phyloP scores from a whole-genome alignment of 2,329 filamentous ascomycete species.

The Escovopsis sp. region DNA sequence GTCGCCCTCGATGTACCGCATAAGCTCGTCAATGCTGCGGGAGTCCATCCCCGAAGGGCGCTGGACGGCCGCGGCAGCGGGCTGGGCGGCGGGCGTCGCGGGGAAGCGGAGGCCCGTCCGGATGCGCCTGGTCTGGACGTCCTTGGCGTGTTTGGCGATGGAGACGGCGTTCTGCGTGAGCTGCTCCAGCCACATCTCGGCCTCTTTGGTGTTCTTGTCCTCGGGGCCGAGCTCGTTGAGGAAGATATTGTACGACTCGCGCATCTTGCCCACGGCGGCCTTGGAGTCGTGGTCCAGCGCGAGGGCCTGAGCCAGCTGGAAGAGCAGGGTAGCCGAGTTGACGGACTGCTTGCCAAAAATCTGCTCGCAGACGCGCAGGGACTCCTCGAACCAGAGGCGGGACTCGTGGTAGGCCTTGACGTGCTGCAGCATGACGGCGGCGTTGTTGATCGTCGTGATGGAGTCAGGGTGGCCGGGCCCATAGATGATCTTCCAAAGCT shows the following conservation, averaged over 20 bases:
- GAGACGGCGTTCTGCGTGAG: conserved; percentile 89
- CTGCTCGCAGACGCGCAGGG: conserved; percentile 73
- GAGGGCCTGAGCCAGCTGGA: conserved; percentile 91
- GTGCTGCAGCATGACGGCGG: conserved; percentile 93
- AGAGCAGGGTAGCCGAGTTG: conserved; percentile 85
- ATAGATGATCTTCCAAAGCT: conserved; percentile 95
- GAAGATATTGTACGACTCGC: conserved; percentile 95
- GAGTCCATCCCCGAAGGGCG: conserved; percentile 42
- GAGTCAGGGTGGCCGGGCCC: conserved; percentile 88
- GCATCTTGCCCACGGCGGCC: conserved; percentile 81
- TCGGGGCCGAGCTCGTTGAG: conserved; percentile 69
- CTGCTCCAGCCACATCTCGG: conserved; percentile 90
- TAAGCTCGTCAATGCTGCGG: conserved; percentile 79
- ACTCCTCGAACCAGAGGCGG: conserved; percentile 90
- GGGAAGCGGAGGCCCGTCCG: conserved; percentile 56
- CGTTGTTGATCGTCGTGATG: conserved; percentile 97
- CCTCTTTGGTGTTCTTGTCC: conserved; percentile 96
- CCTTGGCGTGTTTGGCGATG: conserved; percentile 87
- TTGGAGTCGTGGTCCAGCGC: conserved; percentile 94
- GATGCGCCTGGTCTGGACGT: conserved; percentile 59
- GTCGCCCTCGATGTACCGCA: conserved; percentile 83
- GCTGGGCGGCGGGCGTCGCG: conserved; percentile 13
- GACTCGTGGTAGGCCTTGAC: conserved; percentile 92
- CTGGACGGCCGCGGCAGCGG: conserved; percentile 18
- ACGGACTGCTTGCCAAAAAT: conserved; percentile 82